Evolutionary conservation across 768 basidiomycete genomes (phyloP).

Genomic region (Nidularia pulvinata): DNA sequence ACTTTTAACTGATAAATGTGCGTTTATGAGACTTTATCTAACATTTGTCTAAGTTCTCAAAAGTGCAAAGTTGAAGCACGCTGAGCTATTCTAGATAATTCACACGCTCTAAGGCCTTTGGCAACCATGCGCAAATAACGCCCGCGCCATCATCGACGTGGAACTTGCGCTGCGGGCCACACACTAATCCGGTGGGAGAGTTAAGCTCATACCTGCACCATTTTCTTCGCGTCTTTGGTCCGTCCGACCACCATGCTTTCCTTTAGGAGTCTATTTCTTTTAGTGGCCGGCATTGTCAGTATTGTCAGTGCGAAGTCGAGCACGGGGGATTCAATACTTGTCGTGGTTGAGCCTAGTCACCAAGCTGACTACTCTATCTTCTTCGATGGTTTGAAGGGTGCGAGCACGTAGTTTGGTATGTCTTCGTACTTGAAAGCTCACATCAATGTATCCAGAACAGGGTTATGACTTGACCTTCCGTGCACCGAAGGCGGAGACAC

Average conservation of each 20-base stretch:
- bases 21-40: too few species aligned
- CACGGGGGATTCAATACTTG: constrained; percentile 79
- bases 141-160: constrained; percentile 23
- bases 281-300: constrained; percentile 24
- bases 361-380: constrained; percentile 80
- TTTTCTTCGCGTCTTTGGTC: neutral
- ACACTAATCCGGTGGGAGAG: neutral
- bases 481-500: constrained; percentile 71
- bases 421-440: too few species aligned
- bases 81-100: too few species aligned
- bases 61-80: too few species aligned
- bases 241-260: constrained; percentile 27
- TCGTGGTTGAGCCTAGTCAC: constrained; percentile 77
- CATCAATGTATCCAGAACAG: constrained; percentile 66
- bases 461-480: constrained; percentile 92
- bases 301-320: constrained; percentile 66
- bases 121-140: constrained; percentile 17
- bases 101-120: too few species aligned
- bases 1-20: too few species aligned
- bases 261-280: constrained; percentile 28
- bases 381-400: constrained; percentile 79
- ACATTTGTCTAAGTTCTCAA: too few species aligned
- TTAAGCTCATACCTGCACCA: too few species aligned
- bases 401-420: constrained; percentile 3
- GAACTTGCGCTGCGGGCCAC: constrained; percentile 6